phyloP scores from a whole-genome alignment of 164 flowering plant genomes.

The Vitis rupestris region DNA sequence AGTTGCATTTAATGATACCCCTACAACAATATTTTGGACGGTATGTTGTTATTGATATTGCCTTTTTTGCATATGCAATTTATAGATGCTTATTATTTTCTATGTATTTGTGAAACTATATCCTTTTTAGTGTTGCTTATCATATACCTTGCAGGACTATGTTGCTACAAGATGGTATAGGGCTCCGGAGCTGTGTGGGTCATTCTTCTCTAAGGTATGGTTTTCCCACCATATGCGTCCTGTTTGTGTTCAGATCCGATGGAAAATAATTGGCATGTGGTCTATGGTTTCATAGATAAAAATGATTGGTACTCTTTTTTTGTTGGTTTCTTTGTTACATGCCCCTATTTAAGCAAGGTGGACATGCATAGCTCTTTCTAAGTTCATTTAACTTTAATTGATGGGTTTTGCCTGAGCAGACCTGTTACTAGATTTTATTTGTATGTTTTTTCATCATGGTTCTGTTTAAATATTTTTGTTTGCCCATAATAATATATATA shows the following conservation, averaged over 20 bases:
- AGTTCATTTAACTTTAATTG: no score
- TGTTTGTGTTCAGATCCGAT: neutral
- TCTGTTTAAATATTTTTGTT: no score
- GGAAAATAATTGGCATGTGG: constrained; percentile 9
- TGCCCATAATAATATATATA: no score
- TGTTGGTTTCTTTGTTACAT: no score
- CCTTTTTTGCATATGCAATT: neutral
- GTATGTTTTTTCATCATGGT: no score
- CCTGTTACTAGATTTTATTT: no score
- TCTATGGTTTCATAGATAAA: neutral
- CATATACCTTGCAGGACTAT: constrained; percentile 45
- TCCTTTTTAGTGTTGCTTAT: neutral
- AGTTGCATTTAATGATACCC: constrained; percentile 64
- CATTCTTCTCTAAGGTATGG: constrained; percentile 64
- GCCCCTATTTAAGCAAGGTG: no score
- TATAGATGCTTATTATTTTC: neutral
- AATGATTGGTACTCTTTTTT: no score
- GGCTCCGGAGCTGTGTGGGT: constrained; percentile 78
- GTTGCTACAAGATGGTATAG: constrained; percentile 84
- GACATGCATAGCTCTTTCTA: no score
- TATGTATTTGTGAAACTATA: neutral
- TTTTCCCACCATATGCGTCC: neutral
- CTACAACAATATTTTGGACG: constrained; percentile 66
- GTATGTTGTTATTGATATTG: constrained; percentile 23
- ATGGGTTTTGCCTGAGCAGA: no score